Base-by-base conservation (phyloP, 1,284 basidiomycete species). In the Fomitopsis pinicola region DNA sequence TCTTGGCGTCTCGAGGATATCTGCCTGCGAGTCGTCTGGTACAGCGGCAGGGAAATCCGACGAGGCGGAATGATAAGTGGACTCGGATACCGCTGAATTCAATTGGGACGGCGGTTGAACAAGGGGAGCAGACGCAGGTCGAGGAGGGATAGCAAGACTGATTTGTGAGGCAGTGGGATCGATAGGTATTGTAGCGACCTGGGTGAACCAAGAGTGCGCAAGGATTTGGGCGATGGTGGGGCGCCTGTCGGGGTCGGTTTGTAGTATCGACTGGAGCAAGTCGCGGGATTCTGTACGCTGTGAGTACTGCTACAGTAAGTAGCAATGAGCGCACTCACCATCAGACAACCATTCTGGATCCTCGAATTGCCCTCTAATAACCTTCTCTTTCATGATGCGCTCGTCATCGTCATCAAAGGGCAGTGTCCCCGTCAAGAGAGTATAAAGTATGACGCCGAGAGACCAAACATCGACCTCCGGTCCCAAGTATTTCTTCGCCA, bases 381-480 rank as follows among this genome's bases (percentile, higher is more conserved):
- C 94, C 73, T 93, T 91, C 56, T 84, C 79, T 67, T 91, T 91
- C 95, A 98, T 98, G 38, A 91, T 72, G 40, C 81, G 77, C 76
- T 99, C 97, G 71, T 98, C 91, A 63, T 99, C 97, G 68, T 98
- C 94, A 69, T 98, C 97, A 69, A 98, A 98, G 0, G 97, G 97
- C n/a, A 98, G 78, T 5, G 91, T 93, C 1, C 97, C 97, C 0
- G 94, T 96, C 42, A 98, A 80, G 15, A 98, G 83, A n/a, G 89
- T 92, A 73, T 97, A 98, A 9, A 99, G 80, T 59, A 99, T 98
- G 63, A 99, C 85, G 3, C 97, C 97, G 38, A 98, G 80, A 0
- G 97, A 98, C 97, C 97, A 99, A 33, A 98, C 82, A 71, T 99
- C 97, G 53, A 98, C 95, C 82, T 98, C 95, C 90, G 91, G 88